Evolutionary conservation across 2,329 filamentous ascomycete species (phyloP).

Genomic region (Ophiosphaerella korrae): DNA sequence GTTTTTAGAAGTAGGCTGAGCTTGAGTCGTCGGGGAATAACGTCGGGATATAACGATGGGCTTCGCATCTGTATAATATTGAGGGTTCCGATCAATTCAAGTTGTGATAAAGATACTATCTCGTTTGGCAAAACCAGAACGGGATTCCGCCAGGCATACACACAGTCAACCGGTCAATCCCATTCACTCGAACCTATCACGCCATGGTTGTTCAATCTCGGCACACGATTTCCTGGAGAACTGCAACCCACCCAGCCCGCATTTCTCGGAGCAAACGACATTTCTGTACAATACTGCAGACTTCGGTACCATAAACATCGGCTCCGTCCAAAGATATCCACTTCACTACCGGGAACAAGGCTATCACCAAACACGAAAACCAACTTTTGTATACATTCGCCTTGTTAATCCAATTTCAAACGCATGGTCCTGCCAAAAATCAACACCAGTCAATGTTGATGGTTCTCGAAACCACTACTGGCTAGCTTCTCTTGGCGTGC

Average conservation of each 20-base stretch:
- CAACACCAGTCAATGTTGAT: too few relatives aligned
- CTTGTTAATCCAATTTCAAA: too few relatives aligned
- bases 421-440: too few relatives aligned
- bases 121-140: neutral
- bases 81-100: too few relatives aligned
- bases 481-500: neutral
- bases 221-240: conserved; percentile 3
- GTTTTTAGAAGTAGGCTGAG: too few relatives aligned
- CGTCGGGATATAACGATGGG: too few relatives aligned
- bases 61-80: too few relatives aligned
- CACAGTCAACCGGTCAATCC: conserved; percentile 1
- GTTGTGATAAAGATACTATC: neutral
- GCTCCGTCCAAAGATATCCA: neutral
- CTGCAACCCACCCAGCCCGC: neutral
- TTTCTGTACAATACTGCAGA: neutral
- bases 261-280: neutral
- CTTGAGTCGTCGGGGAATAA: too few relatives aligned
- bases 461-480: neutral
- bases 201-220: neutral
- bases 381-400: too few relatives aligned
- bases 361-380: neutral
- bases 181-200: neutral
- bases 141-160: neutral
- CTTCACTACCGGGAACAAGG: neutral
- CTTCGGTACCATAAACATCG: neutral